Percentiles rank a stretch among this genome's conserved stretches.
Evolutionary conservation across 108 stramenopile species (phyloP).

Genomic region (Pseudonitzschia pungens): DNA sequence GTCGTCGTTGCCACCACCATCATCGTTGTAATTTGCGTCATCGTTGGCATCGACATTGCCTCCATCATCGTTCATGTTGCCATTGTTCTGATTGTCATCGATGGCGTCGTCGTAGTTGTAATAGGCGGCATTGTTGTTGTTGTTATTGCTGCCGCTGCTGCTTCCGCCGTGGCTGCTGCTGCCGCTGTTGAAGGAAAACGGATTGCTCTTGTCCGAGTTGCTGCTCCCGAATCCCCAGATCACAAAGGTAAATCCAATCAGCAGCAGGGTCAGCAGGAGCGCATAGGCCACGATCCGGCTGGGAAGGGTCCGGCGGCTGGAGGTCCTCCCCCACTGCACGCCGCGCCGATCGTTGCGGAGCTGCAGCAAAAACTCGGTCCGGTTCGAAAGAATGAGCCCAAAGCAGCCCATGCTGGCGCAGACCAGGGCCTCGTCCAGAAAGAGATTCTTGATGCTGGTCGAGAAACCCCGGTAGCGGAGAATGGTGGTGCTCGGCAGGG

Average conservation of each 20-base stretch:
- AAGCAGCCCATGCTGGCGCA: constrained; percentile 81
- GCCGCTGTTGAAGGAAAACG: constrained; percentile 20
- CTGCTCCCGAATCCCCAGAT: constrained; percentile 69
- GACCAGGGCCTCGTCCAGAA: constrained; percentile 80
- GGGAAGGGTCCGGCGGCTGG: constrained; percentile 38
- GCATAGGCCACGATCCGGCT: constrained; percentile 56
- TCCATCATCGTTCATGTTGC: constrained; percentile 5
- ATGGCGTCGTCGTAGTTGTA: constrained; percentile 8
- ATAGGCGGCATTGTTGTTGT: background rate
- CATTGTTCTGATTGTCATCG: constrained; percentile 17
- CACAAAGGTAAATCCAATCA: constrained; percentile 57
- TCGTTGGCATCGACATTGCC: constrained; percentile 9
- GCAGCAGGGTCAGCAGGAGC: constrained; percentile 53
- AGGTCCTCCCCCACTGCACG: constrained; percentile 45
- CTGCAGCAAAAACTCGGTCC: constrained; percentile 77
- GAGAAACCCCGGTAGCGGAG: constrained; percentile 75
- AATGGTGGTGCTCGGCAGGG: constrained; percentile 25
- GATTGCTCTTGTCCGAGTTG: constrained; percentile 17
- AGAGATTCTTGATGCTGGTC: constrained; percentile 72
- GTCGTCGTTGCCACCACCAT: background rate
- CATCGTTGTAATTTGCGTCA: constrained; percentile 9
- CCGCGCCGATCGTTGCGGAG: constrained; percentile 72
- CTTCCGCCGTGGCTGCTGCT: constrained; percentile 24
- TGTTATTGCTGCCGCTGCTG: constrained; percentile 18
- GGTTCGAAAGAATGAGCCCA: constrained; percentile 68